phyloP scores from a whole-genome alignment of 2,329 filamentous ascomycete genomes.

The Pyrenochaeta sp. region DNA sequence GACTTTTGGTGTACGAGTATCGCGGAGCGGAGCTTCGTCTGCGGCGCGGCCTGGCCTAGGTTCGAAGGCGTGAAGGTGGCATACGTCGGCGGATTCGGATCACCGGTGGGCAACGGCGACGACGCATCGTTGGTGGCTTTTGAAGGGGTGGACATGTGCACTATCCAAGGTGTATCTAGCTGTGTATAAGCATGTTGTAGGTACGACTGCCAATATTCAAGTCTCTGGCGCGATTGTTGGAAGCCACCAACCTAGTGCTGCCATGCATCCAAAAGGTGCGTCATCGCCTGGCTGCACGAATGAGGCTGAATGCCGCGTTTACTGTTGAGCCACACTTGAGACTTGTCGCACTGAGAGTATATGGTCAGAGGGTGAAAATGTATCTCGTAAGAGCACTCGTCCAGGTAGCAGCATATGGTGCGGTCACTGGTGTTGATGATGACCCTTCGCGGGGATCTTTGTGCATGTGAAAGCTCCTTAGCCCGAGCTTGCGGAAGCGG shows the following conservation, averaged over 20 bases:
- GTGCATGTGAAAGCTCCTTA: slow-evolving; percentile 40
- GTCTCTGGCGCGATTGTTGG: slow-evolving; percentile 18
- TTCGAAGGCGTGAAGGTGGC: slow-evolving; percentile 90
- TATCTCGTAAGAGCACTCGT: slow-evolving; percentile 4
- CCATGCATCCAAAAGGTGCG: slow-evolving; percentile 52
- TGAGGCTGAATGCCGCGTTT: slow-evolving; percentile 32
- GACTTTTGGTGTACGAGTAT: slow-evolving; percentile 98
- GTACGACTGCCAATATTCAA: slow-evolving; percentile 12
- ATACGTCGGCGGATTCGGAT: slow-evolving; percentile 73
- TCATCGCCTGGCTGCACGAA: slow-evolving; percentile 42
- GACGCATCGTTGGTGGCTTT: slow-evolving; percentile 49
- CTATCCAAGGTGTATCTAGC: slow-evolving; percentile 53
- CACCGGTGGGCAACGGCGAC: slow-evolving; percentile 47
- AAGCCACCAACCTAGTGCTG: slow-evolving; percentile 51
- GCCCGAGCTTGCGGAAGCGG: slow-evolving; percentile 22
- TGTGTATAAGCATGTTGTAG: slow-evolving; percentile 38
- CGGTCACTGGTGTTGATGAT: slow-evolving; percentile 19
- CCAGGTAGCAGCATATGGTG: slow-evolving; percentile 21
- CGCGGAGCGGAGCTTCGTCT: slow-evolving; percentile 81
- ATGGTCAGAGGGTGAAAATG: not conserved
- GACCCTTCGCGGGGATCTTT: slow-evolving; percentile 24
- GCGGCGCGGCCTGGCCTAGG: slow-evolving; percentile 72
- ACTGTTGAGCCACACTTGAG: slow-evolving; percentile 20
- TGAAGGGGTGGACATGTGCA: slow-evolving; percentile 52
- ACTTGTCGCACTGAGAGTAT: not conserved